phyloP scores from a whole-genome alignment of 2,329 filamentous ascomycete species.

The Blastomyces gilchristii region DNA sequence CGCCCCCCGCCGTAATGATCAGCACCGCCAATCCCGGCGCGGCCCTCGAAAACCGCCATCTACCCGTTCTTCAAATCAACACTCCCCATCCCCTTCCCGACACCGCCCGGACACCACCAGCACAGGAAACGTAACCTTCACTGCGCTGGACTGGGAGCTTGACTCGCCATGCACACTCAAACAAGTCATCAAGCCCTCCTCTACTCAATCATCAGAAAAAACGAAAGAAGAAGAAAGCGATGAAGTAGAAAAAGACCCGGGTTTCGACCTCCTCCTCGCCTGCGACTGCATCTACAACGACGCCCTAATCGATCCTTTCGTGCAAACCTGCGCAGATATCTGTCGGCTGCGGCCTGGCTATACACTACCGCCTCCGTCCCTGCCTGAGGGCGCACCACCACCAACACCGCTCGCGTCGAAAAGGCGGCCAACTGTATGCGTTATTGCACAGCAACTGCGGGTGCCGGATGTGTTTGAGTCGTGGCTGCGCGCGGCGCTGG shows the following conservation, averaged over 20 bases:
- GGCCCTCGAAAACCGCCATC: neutral
- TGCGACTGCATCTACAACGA: slow-evolving; percentile 97
- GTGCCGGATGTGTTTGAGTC: slow-evolving; percentile 73
- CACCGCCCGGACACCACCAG: neutral
- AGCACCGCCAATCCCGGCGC: neutral
- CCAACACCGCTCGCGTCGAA: neutral
- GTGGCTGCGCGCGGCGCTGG: slow-evolving; percentile 63
- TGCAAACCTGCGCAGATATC: slow-evolving; percentile 67
- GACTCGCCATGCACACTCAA: slow-evolving; percentile 43
- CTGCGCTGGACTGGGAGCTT: slow-evolving; percentile 71
- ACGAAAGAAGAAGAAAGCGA: slow-evolving; percentile 14
- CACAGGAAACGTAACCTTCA: slow-evolving; percentile 44
- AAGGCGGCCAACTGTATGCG: slow-evolving; percentile 52
- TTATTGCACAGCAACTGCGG: slow-evolving; percentile 83
- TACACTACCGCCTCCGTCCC: neutral
- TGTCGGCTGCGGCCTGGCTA: slow-evolving; percentile 48
- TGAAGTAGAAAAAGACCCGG: slow-evolving; percentile 26
- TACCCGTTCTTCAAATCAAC: slow-evolving; percentile 8
- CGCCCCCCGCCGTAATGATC: slow-evolving; percentile 1
- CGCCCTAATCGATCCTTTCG: slow-evolving; percentile 66
- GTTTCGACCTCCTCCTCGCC: slow-evolving; percentile 66
- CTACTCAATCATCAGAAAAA: neutral
- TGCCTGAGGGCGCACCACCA: neutral
- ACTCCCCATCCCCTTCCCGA: slow-evolving; percentile 10
- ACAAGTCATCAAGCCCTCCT: slow-evolving; percentile 12